Base-by-base conservation (phyloP, 805 yeast genomes). In the Nakazawaea ishiwadae region DNA sequence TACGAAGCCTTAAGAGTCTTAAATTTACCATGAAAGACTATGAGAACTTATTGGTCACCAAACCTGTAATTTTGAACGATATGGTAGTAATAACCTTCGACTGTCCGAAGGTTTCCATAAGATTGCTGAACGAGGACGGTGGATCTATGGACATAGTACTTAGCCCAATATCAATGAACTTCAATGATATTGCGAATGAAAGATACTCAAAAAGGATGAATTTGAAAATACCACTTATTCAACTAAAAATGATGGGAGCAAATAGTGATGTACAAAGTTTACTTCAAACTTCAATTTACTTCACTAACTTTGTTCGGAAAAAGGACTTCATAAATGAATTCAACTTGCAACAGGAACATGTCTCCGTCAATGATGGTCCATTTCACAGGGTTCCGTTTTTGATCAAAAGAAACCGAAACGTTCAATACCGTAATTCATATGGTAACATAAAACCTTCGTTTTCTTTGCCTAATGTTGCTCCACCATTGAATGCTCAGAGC, bases 371-470 rank as follows among this genome's bases (percentile, higher is more conserved):
- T 51, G 99, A 93, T 66, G 84, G 85, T 0, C 88, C 96, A 0
- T 88, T 78, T 47, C 93, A 87, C 50, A 63, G 99, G 42, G 66
- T 79, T 16, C 81, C 93, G 0, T 90, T 88, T 55, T 58, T 91
- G 21, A 56, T 91, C 7, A 71, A 74, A 3, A 68, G 69, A 11
- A 61, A 63, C 11, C 72, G 81, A 40, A 73, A 71, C 37, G 57
- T 62, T 0, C 51, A 51, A 1, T 85, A 81, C 49, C 59, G 66
- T n/a, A 65, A 66, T 4, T 65, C 69, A 0, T 70, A 60, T 46
- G 79, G 81, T 0, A 62, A 75, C 5, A 72, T 84, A 7, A 58
- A 67, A 16, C 80, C 89, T 0, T 74, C 87, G 0, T 62, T 81
- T 4, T 68, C 88, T 1, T 52, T 84, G 3, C 90, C 95, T 0